Percentiles rank a stretch among this genome's conserved stretches.
These are phyloP conservation scores for Hypoxylon intermedium DNA, from an alignment of 495 filamentous ascomycete genomes.

Conservation along the genomic window DNA sequence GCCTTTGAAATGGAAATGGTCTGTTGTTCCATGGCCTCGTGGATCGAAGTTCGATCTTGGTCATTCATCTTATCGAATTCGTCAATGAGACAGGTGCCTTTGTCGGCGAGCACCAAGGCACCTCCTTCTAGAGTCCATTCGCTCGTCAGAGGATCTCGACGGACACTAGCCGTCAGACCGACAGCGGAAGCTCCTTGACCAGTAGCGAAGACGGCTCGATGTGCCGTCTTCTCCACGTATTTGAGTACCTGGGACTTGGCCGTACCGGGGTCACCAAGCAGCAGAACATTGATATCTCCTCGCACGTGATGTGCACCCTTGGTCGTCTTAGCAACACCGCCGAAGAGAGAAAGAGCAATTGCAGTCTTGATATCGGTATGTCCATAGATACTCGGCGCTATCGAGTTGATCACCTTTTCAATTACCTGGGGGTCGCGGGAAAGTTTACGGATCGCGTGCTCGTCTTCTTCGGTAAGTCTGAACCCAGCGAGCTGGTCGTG, in stretches of 20 bases:
- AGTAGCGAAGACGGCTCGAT: conserved; percentile 96
- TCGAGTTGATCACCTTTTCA: conserved; percentile 92
- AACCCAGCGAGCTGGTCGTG: conserved; percentile 99
- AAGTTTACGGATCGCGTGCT: conserved; percentile 86
- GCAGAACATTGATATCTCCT: conserved; percentile 97
- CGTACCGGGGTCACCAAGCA: conserved; percentile 97
- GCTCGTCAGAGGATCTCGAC: conserved; percentile 91
- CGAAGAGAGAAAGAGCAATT: conserved; percentile 91
- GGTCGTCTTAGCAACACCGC: conserved; percentile 89
- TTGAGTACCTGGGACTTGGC: conserved; percentile 99
- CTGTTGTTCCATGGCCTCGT: conserved; percentile 99
- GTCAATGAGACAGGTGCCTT: conserved; percentile 95
- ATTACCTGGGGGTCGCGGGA: conserved; percentile 89
- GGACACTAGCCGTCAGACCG: conserved; percentile 96
- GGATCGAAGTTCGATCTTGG: conserved; percentile 95
- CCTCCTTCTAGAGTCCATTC: conserved; percentile 99
- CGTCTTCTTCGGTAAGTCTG: conserved; percentile 93
- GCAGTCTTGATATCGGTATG: conserved; percentile 98
- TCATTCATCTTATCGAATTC: conserved; percentile 99
- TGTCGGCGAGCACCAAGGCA: conserved; percentile 92
- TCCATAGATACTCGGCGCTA: conserved; percentile 97
- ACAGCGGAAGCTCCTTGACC: conserved; percentile 97
- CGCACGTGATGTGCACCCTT: conserved; percentile 87
- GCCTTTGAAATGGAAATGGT: conserved; percentile 99
- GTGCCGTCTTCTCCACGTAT: conserved; percentile 97